Conservation (phyloP, 305 asterid genomes). For the Coffea humblotiana region DNA sequence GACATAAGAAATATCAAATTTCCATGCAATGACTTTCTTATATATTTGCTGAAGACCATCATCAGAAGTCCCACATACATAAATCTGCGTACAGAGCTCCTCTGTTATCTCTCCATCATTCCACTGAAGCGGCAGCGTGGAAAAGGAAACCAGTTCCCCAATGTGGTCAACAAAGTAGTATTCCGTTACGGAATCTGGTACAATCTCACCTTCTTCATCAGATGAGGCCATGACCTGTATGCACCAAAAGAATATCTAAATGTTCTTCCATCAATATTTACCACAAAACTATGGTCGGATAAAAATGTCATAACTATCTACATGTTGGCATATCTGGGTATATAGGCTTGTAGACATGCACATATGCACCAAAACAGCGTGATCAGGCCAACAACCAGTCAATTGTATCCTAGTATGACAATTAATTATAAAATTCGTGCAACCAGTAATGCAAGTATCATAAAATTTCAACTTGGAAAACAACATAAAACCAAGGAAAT, state of each 20-base stretch:
- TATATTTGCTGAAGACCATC: slow-evolving; percentile 39
- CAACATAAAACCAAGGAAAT: neutral
- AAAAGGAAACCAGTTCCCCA: slow-evolving; percentile 42
- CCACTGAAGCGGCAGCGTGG: slow-evolving; percentile 53
- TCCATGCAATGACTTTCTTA: slow-evolving; percentile 62
- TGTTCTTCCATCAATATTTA: neutral
- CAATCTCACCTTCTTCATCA: slow-evolving; percentile 72
- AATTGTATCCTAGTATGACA: no score
- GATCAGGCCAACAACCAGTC: neutral
- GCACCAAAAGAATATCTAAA: neutral
- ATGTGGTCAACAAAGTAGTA: slow-evolving; percentile 39
- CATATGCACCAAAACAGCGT: neutral
- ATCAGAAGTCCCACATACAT: slow-evolving; percentile 42
- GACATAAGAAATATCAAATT: slow-evolving; percentile 44
- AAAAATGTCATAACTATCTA: neutral
- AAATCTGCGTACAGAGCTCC: slow-evolving; percentile 22
- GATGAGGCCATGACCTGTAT: slow-evolving; percentile 45
- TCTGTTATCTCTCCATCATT: slow-evolving; percentile 23
- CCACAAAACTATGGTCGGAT: neutral
- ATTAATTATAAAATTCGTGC: neutral
- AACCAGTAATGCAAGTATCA: neutral
- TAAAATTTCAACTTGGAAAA: neutral
- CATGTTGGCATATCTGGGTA: neutral
- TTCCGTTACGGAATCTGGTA: slow-evolving; percentile 36
- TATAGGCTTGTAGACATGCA: neutral